Conservation (phyloP, 805 yeast species). For the Alloascoidea africana region DNA sequence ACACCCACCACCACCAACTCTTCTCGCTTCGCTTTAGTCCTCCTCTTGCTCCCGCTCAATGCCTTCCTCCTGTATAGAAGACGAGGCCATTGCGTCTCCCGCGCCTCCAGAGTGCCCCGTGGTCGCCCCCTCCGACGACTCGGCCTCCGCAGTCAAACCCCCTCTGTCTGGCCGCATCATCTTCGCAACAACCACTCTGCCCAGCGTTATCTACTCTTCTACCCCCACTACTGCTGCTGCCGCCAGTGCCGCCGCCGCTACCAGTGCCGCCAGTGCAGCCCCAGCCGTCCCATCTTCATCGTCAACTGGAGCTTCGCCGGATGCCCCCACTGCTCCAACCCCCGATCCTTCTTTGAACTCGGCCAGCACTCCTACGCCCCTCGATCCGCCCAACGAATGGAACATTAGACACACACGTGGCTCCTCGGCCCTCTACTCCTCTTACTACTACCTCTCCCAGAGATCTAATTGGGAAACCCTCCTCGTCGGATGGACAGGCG, state of each 20-base stretch:
- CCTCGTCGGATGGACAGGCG: constrained; percentile 93
- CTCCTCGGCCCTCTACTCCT: constrained; percentile 70
- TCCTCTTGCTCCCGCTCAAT: not conserved
- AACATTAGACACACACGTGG: constrained; percentile 55
- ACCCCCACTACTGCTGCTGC: too few species aligned
- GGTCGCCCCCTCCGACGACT: not conserved
- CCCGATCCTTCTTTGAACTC: too few species aligned
- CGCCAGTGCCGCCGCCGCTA: too few species aligned
- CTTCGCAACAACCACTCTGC: constrained; percentile 52
- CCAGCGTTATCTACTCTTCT: constrained; percentile 38
- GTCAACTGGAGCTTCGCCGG: too few species aligned
- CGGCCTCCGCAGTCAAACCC: not conserved
- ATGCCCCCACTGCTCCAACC: too few species aligned
- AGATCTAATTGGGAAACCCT: constrained; percentile 79
- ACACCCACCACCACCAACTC: too few species aligned
- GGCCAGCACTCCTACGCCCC: too few species aligned
- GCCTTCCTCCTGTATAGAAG: not conserved
- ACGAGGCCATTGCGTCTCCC: not conserved
- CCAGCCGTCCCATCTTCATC: too few species aligned
- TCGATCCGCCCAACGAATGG: constrained; percentile 19
- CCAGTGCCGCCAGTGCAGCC: too few species aligned
- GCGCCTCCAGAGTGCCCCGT: too few species aligned
- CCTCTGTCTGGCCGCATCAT: constrained; percentile 50
- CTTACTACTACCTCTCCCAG: constrained; percentile 46
- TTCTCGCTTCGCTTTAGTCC: not conserved